These are phyloP conservation scores for Taiwanofungus camphoratus DNA, from an alignment of 1,284 basidiomycete species.

Conservation along the genomic window DNA sequence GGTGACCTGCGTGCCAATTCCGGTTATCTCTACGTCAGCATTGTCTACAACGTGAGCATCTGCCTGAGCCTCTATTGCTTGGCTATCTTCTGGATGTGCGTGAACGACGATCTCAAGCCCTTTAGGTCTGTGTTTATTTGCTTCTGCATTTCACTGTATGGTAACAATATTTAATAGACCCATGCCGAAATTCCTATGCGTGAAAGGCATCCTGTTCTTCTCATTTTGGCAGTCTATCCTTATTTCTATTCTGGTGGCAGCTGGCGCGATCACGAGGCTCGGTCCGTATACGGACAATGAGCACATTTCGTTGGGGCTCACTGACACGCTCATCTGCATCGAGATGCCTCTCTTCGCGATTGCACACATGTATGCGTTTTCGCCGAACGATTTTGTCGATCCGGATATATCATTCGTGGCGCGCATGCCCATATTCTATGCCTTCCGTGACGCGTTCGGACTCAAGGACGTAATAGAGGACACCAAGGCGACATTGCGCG, in stretches of 20 bases:
- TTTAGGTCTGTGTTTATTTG: constrained; percentile 57
- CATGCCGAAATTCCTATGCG: constrained; percentile 93
- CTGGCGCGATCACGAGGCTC: constrained; percentile 69
- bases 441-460: constrained; percentile 85
- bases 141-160: constrained; percentile 2
- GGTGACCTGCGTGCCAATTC: constrained; percentile 80
- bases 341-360: constrained; percentile 99
- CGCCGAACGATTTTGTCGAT: constrained; percentile 80
- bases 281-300: constrained; percentile 89
- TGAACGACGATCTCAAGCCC: constrained; percentile 80
- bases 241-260: constrained; percentile 85
- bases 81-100: constrained; percentile 92
- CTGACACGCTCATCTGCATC: constrained; percentile 87
- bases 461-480: constrained; percentile 87
- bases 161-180: constrained; percentile 40
- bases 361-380: constrained; percentile 88
- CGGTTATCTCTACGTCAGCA: constrained; percentile 89
- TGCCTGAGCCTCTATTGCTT: constrained; percentile 80
- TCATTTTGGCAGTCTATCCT: constrained; percentile 95
- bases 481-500: constrained; percentile 76
- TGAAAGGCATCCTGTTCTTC: constrained; percentile 97
- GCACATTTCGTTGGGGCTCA: constrained; percentile 85
- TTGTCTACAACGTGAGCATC: constrained; percentile 76
- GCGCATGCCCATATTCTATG: constrained; percentile 83
- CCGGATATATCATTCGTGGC: constrained; percentile 65